Conservation (phyloP, 306 rosid genomes). For the Comarum palustre region DNA sequence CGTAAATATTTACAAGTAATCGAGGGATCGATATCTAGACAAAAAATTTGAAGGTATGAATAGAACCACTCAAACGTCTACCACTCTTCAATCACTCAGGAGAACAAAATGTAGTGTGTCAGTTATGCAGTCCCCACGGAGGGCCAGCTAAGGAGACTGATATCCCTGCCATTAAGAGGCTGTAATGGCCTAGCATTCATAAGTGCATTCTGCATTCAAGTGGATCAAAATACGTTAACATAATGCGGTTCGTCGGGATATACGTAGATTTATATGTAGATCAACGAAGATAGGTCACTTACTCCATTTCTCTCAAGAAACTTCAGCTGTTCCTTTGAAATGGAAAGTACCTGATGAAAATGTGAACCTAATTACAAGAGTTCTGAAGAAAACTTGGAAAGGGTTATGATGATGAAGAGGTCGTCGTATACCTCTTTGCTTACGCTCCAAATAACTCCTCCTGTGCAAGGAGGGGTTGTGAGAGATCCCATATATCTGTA, state of each 20-base stretch:
- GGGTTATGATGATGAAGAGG: background rate
- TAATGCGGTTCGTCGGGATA: background rate
- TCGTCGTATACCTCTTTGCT: slow-evolving; percentile 45
- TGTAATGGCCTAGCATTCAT: slow-evolving; percentile 36
- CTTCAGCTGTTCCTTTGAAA: slow-evolving; percentile 41
- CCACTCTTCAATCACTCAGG: no score
- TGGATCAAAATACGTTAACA: slow-evolving; percentile 5
- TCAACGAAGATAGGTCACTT: slow-evolving; percentile 23
- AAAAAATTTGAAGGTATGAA: no score
- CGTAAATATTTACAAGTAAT: no score
- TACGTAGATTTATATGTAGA: no score
- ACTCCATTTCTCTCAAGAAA: slow-evolving; percentile 33
- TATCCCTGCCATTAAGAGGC: slow-evolving; percentile 23
- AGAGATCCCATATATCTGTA: slow-evolving; percentile 69
- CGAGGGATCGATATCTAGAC: no score
- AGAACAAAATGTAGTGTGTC: no score
- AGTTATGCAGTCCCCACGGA: no score
- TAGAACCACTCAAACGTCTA: no score
- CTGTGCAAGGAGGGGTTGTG: slow-evolving; percentile 73
- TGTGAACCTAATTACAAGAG: background rate
- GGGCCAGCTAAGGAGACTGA: slow-evolving; percentile 6
- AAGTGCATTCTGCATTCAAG: slow-evolving; percentile 25
- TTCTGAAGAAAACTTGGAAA: no score
- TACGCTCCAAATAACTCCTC: slow-evolving; percentile 70
- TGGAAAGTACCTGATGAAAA: slow-evolving; percentile 34